These are phyloP conservation scores for Cercospora brassicicola DNA, from an alignment of 2,329 filamentous ascomycete genomes.

Conservation along the genomic window DNA sequence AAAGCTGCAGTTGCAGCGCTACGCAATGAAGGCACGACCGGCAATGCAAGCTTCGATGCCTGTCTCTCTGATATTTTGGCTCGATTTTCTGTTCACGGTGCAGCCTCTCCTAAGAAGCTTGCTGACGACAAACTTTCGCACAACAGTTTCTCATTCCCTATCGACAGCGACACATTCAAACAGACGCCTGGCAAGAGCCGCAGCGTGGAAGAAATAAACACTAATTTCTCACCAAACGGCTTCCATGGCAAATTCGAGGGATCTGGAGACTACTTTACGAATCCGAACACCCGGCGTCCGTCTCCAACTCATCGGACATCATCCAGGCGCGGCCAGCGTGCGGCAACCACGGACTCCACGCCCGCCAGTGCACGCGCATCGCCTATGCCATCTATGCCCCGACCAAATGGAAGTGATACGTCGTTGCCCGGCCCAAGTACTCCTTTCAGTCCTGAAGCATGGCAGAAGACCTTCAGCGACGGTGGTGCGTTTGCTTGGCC, in stretches of 20 bases:
- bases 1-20: slow-evolving; percentile 29
- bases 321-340: slow-evolving; percentile 16
- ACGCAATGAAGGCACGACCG: slow-evolving; percentile 22
- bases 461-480: slow-evolving; percentile 48
- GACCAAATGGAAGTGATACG: not conserved
- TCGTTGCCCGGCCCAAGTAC: not conserved
- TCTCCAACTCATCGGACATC: slow-evolving; percentile 23
- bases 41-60: slow-evolving; percentile 18
- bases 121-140: slow-evolving; percentile 27
- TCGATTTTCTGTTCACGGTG: slow-evolving; percentile 22
- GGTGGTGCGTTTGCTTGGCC: slow-evolving; percentile 41
- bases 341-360: slow-evolving; percentile 22
- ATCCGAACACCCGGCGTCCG: slow-evolving; percentile 17
- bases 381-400: slow-evolving; percentile 14
- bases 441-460: slow-evolving; percentile 38
- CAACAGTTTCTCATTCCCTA: slow-evolving; percentile 37
- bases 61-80: slow-evolving; percentile 25
- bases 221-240: slow-evolving; percentile 50
- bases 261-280: slow-evolving; percentile 46
- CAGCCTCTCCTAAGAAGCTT: slow-evolving; percentile 16
- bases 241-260: slow-evolving; percentile 50
- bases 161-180: slow-evolving; percentile 31
- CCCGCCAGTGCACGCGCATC: slow-evolving; percentile 17
- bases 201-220: slow-evolving; percentile 53
- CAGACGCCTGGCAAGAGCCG: slow-evolving; percentile 44